phyloP scores from a whole-genome alignment of 2,329 filamentous ascomycete species.

The Monilinia polystroma region DNA sequence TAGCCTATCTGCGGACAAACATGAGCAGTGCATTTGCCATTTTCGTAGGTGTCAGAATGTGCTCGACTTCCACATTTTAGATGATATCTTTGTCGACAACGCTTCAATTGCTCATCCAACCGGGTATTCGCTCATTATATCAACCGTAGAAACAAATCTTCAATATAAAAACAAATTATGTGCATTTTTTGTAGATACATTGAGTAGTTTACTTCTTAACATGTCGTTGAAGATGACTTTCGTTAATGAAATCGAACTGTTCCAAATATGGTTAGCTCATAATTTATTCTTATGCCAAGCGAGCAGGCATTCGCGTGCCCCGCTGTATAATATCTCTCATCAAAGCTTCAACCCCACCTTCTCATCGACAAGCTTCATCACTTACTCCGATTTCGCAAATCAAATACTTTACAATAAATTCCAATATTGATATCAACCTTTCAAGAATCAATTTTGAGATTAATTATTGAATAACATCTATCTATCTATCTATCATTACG shows the following conservation, averaged over 20 bases:
- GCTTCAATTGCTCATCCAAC: slow-evolving; percentile 28
- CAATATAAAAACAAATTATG: neutral
- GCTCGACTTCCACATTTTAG: slow-evolving; percentile 2
- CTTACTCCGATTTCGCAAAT: slow-evolving; percentile 19
- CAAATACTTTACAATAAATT: neutral
- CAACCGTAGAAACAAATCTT: neutral
- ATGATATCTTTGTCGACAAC: neutral
- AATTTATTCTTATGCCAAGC: too few species aligned
- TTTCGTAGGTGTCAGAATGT: slow-evolving; percentile 5
- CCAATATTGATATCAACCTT: neutral
- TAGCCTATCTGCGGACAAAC: neutral
- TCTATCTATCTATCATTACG: slow-evolving; percentile 23
- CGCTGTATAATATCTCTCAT: neutral
- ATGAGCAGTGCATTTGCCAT: neutral
- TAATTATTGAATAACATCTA: neutral
- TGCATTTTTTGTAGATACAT: slow-evolving; percentile 29
- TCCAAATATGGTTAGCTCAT: slow-evolving; percentile 17
- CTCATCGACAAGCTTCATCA: slow-evolving; percentile 2
- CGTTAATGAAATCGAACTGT: slow-evolving; percentile 5
- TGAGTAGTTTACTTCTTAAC: slow-evolving; percentile 27
- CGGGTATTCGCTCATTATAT: slow-evolving; percentile 31
- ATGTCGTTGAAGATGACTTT: slow-evolving; percentile 37
- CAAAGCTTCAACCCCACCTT: slow-evolving; percentile 20
- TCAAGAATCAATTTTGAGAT: neutral
- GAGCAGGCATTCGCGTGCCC: slow-evolving; percentile 5